Evolutionary conservation across 2,329 filamentous ascomycete genomes (phyloP), one percentile per base, ranked within the genome.

Genomic region (Alternaria novae-zelandiae): DNA sequence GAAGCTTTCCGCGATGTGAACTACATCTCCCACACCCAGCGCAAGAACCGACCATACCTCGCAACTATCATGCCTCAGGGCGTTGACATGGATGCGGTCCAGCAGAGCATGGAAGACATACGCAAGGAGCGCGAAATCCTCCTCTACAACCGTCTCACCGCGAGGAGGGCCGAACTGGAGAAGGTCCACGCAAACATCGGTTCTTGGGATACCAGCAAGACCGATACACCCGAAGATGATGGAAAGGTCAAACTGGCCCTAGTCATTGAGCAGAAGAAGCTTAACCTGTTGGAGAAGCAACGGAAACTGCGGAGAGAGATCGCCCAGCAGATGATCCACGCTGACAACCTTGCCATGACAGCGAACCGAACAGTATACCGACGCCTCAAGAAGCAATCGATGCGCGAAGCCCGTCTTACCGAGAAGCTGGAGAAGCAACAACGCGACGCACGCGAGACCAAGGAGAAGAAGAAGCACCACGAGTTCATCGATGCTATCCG

Each of bases 371-470:
- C 92, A 57, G 88, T 90, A 74, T 97, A 97, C 80, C 91, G 96
- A 36, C 90, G 96, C 54, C 91, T 96, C 85, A 99, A 99, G 90
- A 98, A 97, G 84, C 95, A 97, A 81, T 97, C 91, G 54, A 87
- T 98, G 54, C 91, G 95, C 36, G 96, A 99, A 82, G 96, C 96
- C 60, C 91, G 95, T 61, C 96, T 99, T 70, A 99, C 96, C 0
- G 96, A 99, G 87, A 99, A 97, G 82, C 89, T 99, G 2, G 96
- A 99, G 87, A 98, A 98, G 83, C 94, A 99, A 80, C 96, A 99
- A 79, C 93, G 96, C 61, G 95, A 98, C 80, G 95, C 94, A 45
- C 92, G 96, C 62, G 95, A 98, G 83, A 93, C 92, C 70, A 92
- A 96, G 67, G 96, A 99, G 83, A 97, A 97, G 89, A 96, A 97